Base-by-base conservation (phyloP, 2,329 filamentous ascomycete species). In the Chrysoporthe cubensis region DNA sequence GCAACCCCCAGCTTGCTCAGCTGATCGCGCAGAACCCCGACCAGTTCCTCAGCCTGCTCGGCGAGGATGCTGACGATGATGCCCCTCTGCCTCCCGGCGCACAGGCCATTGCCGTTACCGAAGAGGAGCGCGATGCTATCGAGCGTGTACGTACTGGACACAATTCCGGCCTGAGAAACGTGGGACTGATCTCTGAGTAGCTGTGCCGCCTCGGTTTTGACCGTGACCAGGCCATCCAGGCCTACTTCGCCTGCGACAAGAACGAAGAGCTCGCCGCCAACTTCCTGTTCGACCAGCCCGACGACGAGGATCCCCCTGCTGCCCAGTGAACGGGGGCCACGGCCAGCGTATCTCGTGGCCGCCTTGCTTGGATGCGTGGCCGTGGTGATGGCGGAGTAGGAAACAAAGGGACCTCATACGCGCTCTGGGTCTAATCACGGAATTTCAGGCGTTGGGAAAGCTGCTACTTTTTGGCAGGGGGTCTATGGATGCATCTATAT, bases 171-270 rank as follows among this genome's bases (percentile, higher is more conserved):
- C 42, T 52, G 72, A 56, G 72, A 9, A 21, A n/a, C 52, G 57
- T 62, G 61, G 59, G 59, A 56, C 48, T 64, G 44, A 64, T 72
- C 9, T 72, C 6, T 71, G n/a, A 40, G 54, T 60, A 97, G 92
- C 85, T 99, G 76, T 97, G 93, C 82, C 91, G 92, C 71, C 89
- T 99, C 57, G 96, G 96, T 46, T 99, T 99, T 78, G 90, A 95
- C 74, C 90, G 94, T 69, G 94, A 98, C 74, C 88, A 94, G 74
- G 96, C 96, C 63, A 97, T 98, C 73, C 95, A 99, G 82, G 96
- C 96, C 37, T 99, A 98, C 82, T 99, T 99, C 78, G 96, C 96
- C 44, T 99, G 96, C 80, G 96, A 99, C 81, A 99, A 98, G 87
- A 98, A 99, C 79, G 96, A 99, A 82, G 96, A 99, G 81, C 86